Evolutionary conservation across 2,329 filamentous ascomycete species (phyloP), one percentile per base, ranked within the genome.

Genomic region (Penicillium rolfsii): DNA sequence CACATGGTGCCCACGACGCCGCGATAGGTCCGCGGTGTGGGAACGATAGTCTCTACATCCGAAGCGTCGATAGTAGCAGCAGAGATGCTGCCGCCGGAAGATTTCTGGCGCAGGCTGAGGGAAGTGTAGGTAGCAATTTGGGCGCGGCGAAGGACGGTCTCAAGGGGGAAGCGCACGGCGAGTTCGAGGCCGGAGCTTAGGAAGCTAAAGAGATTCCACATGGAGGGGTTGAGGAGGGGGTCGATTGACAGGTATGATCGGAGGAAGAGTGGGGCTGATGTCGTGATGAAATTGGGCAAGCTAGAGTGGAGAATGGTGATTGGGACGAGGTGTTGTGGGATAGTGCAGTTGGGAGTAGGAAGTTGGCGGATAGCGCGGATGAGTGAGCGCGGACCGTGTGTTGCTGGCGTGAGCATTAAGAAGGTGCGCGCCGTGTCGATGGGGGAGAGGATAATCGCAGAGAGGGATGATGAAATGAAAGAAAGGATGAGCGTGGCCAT

Each of bases 1-100:
- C 92, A 94, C 85, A 97, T 93, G 2, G 94, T 97, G 3, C 92
- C 91, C n/a, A 95, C 75, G 1, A 97, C 83, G n/a, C 95, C 95
- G 36, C 86, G 83, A 75, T 97, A 99, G 4, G 86, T 86, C 2
- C 93, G 93, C 14, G 79, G 79, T 0, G 91, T 83, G 2, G 90
- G 87, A 0, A 98, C 87, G 57, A 97, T 88, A 0, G 91, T 93
- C 58, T 91, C 87, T 49, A 91, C 73, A 52, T 76, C 65, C 66
- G 67, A 60, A 14, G 65, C 58, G 54, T 72, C 67, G 16, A 71
- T 59, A 12, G 68, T 66, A 6, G 67, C 61, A 33, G 62, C 64
- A 24, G 58, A 58, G 35, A 67, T 67, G 40, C 62, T 67, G 45
- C 67, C 67, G 19, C 66, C 67, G 3, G 69, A 64, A 5, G 59